These are phyloP conservation scores for Chimonanthus praecox DNA, from an alignment of 164 flowering plant species.

Conservation along the genomic window DNA sequence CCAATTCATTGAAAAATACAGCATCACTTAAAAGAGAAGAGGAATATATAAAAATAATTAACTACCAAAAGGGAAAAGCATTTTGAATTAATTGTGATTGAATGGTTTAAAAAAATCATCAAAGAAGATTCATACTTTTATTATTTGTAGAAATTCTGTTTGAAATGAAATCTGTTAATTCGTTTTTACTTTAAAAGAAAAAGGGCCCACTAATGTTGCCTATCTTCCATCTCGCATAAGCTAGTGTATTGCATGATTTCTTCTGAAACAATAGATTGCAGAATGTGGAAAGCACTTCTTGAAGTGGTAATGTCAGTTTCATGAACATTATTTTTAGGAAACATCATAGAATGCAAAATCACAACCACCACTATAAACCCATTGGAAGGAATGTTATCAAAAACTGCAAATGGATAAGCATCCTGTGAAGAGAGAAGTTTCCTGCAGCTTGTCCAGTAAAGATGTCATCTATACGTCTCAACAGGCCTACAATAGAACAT, in stretches of 20 bases:
- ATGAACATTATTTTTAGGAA: neutral
- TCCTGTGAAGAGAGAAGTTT: no score
- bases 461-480: no score
- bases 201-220: neutral
- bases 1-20: neutral
- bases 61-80: neutral
- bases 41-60: neutral
- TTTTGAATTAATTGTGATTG: neutral
- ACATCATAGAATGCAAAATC: no score
- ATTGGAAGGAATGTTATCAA: neutral
- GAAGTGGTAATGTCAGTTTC: neutral
- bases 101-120: neutral
- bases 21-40: neutral
- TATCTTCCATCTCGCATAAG: neutral
- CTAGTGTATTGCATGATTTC: neutral
- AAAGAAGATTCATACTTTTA: neutral
- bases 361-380: neutral
- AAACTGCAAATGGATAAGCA: neutral
- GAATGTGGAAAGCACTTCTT: neutral
- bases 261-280: neutral
- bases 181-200: no score
- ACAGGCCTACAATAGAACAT: no score
- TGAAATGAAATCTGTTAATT: neutral
- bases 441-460: no score
- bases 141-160: neutral